These are phyloP conservation scores for Russula earlei DNA, from an alignment of 768 basidiomycete species.

Conservation along the genomic window DNA sequence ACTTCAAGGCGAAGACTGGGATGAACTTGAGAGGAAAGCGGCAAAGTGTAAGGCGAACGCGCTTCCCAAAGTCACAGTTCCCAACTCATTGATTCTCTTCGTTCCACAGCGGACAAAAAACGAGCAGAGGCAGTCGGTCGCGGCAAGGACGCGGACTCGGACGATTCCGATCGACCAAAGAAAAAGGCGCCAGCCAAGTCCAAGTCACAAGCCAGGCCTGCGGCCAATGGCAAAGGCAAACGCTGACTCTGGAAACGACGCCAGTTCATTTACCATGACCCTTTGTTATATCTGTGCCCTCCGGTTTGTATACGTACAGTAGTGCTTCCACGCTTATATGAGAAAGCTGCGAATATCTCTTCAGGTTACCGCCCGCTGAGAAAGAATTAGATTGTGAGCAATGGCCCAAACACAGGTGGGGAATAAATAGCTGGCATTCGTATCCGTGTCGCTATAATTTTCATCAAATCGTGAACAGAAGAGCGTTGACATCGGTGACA, in stretches of 20 bases:
- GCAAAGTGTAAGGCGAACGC: slow-evolving; percentile 54
- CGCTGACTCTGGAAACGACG: background rate
- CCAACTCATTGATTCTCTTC: slow-evolving; percentile 9
- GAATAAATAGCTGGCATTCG: no score
- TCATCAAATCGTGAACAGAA: no score
- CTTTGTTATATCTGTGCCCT: slow-evolving; percentile 4
- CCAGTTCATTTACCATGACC: background rate
- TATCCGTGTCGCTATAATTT: no score
- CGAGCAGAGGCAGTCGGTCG: slow-evolving; percentile 26
- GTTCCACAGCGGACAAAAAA: slow-evolving; percentile 38
- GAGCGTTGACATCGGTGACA: no score
- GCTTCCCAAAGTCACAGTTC: background rate
- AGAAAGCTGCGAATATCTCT: background rate
- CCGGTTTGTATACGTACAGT: slow-evolving; percentile 16
- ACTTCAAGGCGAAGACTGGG: slow-evolving; percentile 80
- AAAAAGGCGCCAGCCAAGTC: slow-evolving; percentile 29
- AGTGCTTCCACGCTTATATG: background rate
- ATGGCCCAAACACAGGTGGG: no score
- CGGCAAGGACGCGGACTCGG: slow-evolving; percentile 28
- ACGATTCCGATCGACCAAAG: slow-evolving; percentile 34
- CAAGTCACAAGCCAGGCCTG: slow-evolving; percentile 22
- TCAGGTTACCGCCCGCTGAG: background rate
- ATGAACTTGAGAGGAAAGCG: slow-evolving; percentile 86
- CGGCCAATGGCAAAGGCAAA: slow-evolving; percentile 25
- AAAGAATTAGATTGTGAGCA: no score